A percentile compares a stretch with the other conserved stretches of the same genome.
Evolutionary conservation across 306 rosid genomes (phyloP).

Genomic region (Rubus parviflorus): DNA sequence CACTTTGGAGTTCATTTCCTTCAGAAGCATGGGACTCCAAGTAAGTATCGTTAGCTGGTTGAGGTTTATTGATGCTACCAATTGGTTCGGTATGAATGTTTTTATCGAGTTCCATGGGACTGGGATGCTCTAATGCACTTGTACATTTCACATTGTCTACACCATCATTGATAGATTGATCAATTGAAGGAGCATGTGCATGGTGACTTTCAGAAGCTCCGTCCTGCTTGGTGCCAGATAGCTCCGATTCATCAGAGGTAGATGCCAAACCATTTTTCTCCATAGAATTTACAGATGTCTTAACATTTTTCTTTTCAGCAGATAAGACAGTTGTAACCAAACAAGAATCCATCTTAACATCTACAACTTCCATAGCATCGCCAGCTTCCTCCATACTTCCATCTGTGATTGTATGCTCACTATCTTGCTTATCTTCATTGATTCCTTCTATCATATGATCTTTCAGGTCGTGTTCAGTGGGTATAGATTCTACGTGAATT

Average conservation of each 20-base stretch:
- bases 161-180: slow-evolving; percentile 24
- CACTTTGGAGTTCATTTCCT: slow-evolving; percentile 34
- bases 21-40: slow-evolving; percentile 38
- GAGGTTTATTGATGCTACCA: slow-evolving; percentile 29
- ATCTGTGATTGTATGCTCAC: slow-evolving; percentile 34
- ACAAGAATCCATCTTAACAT: slow-evolving; percentile 39
- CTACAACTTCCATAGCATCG: slow-evolving; percentile 29
- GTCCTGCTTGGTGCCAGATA: slow-evolving; percentile 38
- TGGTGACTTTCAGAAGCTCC: slow-evolving; percentile 30
- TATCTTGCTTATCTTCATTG: slow-evolving; percentile 39
- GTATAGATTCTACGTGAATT: slow-evolving; percentile 34
- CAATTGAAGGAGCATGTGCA: slow-evolving; percentile 29
- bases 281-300: slow-evolving; percentile 22
- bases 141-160: slow-evolving; percentile 24
- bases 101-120: slow-evolving; percentile 32
- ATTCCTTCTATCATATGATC: slow-evolving; percentile 31
- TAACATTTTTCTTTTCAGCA: slow-evolving; percentile 29
- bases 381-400: slow-evolving; percentile 42
- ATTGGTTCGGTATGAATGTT: slow-evolving; percentile 28
- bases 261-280: slow-evolving; percentile 34
- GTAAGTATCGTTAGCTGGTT: slow-evolving; percentile 32
- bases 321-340: slow-evolving; percentile 23
- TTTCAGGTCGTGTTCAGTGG: slow-evolving; percentile 41
- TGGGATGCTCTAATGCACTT: slow-evolving; percentile 28
- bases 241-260: slow-evolving; percentile 33